Evolutionary conservation across 176 grass and related monocot species (phyloP).

Genomic region (Carex littledalei): DNA sequence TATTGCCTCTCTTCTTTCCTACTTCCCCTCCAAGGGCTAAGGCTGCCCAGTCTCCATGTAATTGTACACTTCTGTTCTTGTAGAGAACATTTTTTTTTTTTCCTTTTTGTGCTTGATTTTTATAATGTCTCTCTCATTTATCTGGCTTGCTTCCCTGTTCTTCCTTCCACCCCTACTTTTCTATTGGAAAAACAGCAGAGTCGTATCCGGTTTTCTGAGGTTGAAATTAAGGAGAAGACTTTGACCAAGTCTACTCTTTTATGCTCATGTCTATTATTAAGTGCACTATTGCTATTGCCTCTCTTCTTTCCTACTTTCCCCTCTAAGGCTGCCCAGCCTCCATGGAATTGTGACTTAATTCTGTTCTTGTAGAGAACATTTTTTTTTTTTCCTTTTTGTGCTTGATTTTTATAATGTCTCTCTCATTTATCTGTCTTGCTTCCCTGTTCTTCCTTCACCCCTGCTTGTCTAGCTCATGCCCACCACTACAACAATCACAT

Average conservation of each 20-base stretch:
- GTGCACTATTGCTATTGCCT: too few species aligned
- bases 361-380: not conserved
- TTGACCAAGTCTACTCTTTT: too few species aligned
- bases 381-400: not conserved
- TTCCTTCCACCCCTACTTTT: not conserved
- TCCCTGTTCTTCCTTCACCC: not conserved
- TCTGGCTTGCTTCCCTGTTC: not conserved
- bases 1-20: too few species aligned
- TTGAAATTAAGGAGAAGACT: too few species aligned
- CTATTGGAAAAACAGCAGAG: not conserved
- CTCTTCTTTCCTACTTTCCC: too few species aligned
- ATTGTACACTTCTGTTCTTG: not conserved
- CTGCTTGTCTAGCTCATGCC: not conserved
- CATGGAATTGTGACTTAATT: too few species aligned
- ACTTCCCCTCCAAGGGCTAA: too few species aligned
- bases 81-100: not conserved
- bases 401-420: not conserved
- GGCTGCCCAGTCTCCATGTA: too few species aligned
- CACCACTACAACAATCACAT: not conserved
- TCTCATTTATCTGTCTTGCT: not conserved
- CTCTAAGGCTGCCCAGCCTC: too few species aligned
- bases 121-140: not conserved
- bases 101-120: not conserved
- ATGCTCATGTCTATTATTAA: too few species aligned
- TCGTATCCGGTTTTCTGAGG: too few species aligned